Conservation (phyloP, 164 flowering plant genomes). For the Tetracentron sinense region DNA sequence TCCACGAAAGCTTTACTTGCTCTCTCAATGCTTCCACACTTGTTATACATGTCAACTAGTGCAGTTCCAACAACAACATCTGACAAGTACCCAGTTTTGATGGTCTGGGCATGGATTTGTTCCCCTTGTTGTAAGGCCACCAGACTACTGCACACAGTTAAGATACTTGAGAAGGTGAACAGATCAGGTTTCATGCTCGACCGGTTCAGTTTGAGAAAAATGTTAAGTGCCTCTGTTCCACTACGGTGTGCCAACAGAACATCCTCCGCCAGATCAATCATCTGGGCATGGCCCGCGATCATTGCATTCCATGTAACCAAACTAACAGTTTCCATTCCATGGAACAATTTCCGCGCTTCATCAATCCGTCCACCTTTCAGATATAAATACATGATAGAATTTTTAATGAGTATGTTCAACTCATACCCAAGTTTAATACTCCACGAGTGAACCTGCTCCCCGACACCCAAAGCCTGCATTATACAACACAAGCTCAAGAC, state of each 20-base stretch:
- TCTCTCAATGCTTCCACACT: conserved; percentile 56
- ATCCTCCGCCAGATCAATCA: conserved; percentile 40
- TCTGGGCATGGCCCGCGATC: conserved; percentile 79
- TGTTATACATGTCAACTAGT: conserved; percentile 64
- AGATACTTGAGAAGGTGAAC: conserved; percentile 65
- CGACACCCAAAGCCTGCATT: conserved; percentile 40
- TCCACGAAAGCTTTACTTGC: conserved; percentile 44
- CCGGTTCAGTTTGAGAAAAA: conserved; percentile 48
- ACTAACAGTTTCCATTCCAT: conserved; percentile 41
- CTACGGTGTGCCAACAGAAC: conserved; percentile 34
- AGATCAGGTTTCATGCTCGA: conserved; percentile 61
- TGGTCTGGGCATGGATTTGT: conserved; percentile 71
- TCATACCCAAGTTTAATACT: conserved; percentile 52
- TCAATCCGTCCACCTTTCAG: conserved; percentile 53
- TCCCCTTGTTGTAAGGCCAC: conserved; percentile 77
- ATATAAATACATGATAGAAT: conserved; percentile 75
- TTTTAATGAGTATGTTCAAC: conserved; percentile 39
- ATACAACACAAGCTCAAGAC: conserved; percentile 66
- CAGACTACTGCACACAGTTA: conserved; percentile 58
- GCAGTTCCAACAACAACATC: conserved; percentile 86
- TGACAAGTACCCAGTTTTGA: conserved; percentile 64
- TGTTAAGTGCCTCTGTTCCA: conserved; percentile 63
- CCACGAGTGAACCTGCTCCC: conserved; percentile 61
- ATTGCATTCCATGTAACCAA: conserved; percentile 80
- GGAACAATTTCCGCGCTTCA: conserved; percentile 54